Conservation (phyloP, 306 rosid species). For the Rosa rugosa region DNA sequence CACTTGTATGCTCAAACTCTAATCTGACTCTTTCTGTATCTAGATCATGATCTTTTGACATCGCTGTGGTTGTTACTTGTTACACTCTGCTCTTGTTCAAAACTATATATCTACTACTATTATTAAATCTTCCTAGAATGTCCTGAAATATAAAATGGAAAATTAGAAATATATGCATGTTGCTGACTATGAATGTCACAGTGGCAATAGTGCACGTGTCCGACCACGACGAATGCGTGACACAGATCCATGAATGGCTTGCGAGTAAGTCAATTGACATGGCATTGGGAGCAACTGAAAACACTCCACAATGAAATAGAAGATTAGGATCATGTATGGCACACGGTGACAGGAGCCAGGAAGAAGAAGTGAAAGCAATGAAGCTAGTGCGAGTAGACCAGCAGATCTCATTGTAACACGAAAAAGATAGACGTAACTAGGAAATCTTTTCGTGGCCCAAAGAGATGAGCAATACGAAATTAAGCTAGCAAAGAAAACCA, state of each 20-base stretch:
- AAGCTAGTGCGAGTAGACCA: neutral
- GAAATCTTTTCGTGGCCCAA: neutral
- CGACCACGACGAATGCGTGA: neutral
- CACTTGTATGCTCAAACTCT: no score
- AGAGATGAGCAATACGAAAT: neutral
- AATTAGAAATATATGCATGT: neutral
- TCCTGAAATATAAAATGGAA: no score
- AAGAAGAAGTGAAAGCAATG: slow-evolving; percentile 2
- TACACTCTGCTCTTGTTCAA: no score
- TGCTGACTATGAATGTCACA: neutral
- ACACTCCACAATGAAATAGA: neutral
- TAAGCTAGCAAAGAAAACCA: neutral
- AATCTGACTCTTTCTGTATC: no score
- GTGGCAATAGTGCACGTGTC: neutral
- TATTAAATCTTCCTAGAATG: no score
- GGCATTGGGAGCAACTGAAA: neutral
- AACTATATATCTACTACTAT: no score
- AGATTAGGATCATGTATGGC: neutral
- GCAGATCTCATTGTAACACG: neutral
- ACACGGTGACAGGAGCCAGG: neutral
- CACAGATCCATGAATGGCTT: neutral
- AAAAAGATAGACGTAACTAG: neutral
- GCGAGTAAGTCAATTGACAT: neutral
- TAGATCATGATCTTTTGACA: no score
- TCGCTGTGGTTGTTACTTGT: no score